A percentile compares a stretch with the other conserved stretches of the same genome.
Evolutionary conservation across 73 alveolate species (phyloP).

Genomic region (Tetrahymena thermophila): DNA sequence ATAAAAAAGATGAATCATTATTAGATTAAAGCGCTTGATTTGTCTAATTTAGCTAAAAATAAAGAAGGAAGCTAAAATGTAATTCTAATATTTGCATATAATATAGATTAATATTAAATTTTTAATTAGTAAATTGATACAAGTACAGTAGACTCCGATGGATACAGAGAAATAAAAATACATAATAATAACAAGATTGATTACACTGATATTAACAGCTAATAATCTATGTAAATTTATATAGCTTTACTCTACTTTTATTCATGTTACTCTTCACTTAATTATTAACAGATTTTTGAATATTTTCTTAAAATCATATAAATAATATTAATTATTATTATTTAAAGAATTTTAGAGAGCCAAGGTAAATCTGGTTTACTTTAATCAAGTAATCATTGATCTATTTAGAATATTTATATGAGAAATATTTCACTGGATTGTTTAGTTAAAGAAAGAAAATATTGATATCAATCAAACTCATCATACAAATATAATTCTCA

Average conservation of each 20-base stretch:
- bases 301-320: no score
- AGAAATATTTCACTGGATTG: no score
- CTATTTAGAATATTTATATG: background rate
- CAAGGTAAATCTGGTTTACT: background rate
- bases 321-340: no score
- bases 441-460: no score
- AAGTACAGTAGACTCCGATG: background rate
- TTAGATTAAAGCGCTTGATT: background rate
- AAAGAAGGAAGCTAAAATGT: background rate
- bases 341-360: background rate
- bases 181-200: background rate
- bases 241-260: background rate
- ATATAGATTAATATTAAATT: no score
- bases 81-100: background rate
- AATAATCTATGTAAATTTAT: background rate
- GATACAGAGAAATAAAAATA: background rate
- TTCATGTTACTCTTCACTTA: background rate
- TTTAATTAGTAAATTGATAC: background rate
- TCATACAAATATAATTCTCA: no score
- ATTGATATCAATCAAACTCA: no score
- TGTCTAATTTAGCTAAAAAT: background rate
- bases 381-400: background rate
- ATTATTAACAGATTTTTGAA: background rate
- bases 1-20: background rate
- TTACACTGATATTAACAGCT: background rate